These are phyloP conservation scores for Neopestalotiopsis sp. DNA, from an alignment of 2,329 filamentous ascomycete genomes.

Conservation along the genomic window DNA sequence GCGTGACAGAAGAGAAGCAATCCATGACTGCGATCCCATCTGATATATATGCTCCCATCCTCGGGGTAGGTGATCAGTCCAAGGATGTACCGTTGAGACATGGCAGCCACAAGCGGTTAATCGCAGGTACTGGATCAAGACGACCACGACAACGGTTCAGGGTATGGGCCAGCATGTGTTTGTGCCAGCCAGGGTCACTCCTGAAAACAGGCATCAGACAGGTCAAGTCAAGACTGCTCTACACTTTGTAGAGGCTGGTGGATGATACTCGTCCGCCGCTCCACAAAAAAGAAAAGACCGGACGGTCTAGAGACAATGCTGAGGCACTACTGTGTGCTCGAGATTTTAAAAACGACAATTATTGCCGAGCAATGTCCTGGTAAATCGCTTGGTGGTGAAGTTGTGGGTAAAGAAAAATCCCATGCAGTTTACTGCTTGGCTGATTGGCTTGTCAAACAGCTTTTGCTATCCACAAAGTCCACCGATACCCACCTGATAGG, in stretches of 20 bases:
- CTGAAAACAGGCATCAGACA: conserved; percentile 55
- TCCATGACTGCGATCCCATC: conserved; percentile 30
- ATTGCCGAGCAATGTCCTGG: conserved; percentile 8
- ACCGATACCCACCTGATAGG: not conserved
- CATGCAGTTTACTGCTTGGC: not conserved
- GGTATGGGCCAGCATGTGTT: conserved; percentile 48
- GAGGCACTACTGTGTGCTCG: conserved; percentile 6
- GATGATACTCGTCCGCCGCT: conserved; percentile 20
- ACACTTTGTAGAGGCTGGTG: conserved; percentile 13
- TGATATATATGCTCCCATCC: conserved; percentile 21
- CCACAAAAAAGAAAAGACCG: conserved; percentile 24
- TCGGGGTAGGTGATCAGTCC: conserved; percentile 3
- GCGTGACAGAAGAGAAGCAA: conserved; percentile 17
- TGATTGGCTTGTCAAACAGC: conserved; percentile 8
- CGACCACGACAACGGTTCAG: conserved; percentile 24
- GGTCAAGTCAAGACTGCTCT: conserved; percentile 33
- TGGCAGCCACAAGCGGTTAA: not conserved
- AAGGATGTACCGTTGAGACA: conserved; percentile 3
- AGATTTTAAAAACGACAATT: conserved; percentile 7
- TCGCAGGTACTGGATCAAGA: not conserved
- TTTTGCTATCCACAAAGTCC: not conserved
- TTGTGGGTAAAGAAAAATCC: conserved; percentile 1
- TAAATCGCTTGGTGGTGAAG: not conserved
- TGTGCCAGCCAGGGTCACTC: conserved; percentile 40
- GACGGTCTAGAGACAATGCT: conserved; percentile 12